Evolutionary conservation across 1,139 yeast species (phyloP).

Genomic region (Taphrina communis): DNA sequence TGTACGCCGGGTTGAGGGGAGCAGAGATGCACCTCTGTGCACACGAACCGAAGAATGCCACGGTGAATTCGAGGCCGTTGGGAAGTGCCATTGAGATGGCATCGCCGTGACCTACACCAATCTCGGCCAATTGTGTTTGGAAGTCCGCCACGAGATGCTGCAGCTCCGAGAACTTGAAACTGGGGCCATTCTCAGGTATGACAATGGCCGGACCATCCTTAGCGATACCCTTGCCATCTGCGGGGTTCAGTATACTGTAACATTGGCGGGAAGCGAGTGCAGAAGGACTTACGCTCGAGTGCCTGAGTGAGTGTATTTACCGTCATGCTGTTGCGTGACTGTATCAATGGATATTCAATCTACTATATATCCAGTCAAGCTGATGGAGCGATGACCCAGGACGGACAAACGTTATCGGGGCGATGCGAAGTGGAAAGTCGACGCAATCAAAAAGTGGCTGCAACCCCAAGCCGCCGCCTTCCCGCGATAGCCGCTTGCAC

Average conservation of each 20-base stretch:
- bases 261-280: no score
- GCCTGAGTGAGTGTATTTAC: slow-evolving; percentile 25
- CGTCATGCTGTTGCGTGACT: not conserved
- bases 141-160: slow-evolving; percentile 38
- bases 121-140: slow-evolving; percentile 35
- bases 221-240: slow-evolving; percentile 28
- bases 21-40: slow-evolving; percentile 65
- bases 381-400: not conserved
- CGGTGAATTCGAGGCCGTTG: slow-evolving; percentile 63
- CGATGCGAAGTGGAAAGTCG: not conserved
- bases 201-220: slow-evolving; percentile 27
- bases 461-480: not conserved
- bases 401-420: slow-evolving; percentile 1
- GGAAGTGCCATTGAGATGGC: slow-evolving; percentile 65
- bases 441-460: no score
- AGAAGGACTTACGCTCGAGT: slow-evolving; percentile 21
- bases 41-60: slow-evolving; percentile 62
- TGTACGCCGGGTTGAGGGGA: slow-evolving; percentile 68
- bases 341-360: no score
- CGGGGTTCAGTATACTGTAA: not conserved
- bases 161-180: slow-evolving; percentile 34
- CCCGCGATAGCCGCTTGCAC: not conserved
- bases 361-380: no score
- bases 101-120: slow-evolving; percentile 38
- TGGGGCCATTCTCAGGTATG: slow-evolving; percentile 36